Base-by-base conservation (phyloP, 2,329 filamentous ascomycete species). In the Exophiala sp. region DNA sequence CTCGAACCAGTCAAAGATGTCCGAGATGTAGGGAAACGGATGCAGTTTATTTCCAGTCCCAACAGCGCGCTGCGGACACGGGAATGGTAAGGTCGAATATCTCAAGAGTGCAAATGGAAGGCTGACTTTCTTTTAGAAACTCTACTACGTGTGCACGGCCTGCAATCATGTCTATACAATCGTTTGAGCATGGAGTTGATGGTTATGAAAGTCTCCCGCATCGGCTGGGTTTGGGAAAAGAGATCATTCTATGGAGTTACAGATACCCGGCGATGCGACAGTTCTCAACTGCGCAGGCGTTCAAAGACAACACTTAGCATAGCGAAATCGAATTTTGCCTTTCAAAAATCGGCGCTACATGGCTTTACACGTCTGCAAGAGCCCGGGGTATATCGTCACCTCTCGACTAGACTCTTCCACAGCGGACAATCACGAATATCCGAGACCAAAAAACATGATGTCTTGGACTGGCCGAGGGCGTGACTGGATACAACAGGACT, bases 21-120 rank as follows among this genome's bases (percentile, higher is more conserved):
- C 90, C 91, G 48, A 81, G 79, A 64, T 99, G 95, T 78, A 81
- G 82, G 62, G 88, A 94, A 71, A 84, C 85, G 64, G 91, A 97
- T 75, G 91, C 91, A 42, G 95, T 99, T 56, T 99, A 96, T 77
- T 99, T 99, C 78, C 94, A 99, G 77, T 96, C 91, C 58, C 94
- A 99, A 71, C 91, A 97, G 77, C 88, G 94, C 73, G 96, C 88
- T 64, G 89, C 90, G 45, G 91, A 97, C 73, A 99, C 94, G 41
- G 94, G 94, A 76, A 99, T 99, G 94, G 94, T 97, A 74, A 79
- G 88, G 63, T 10, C 11, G n/a, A 29, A 12, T 3, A 41, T 20
- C 10, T 12, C 41, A 32, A 43, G 14, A 42, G 18, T 42, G 16
- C 11, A 11, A 18, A 6, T 18, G 9, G 20, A 18, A 36, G 21